These are phyloP conservation scores for Microcera coccophila DNA, from an alignment of 2,329 filamentous ascomycete species.

Conservation along the genomic window DNA sequence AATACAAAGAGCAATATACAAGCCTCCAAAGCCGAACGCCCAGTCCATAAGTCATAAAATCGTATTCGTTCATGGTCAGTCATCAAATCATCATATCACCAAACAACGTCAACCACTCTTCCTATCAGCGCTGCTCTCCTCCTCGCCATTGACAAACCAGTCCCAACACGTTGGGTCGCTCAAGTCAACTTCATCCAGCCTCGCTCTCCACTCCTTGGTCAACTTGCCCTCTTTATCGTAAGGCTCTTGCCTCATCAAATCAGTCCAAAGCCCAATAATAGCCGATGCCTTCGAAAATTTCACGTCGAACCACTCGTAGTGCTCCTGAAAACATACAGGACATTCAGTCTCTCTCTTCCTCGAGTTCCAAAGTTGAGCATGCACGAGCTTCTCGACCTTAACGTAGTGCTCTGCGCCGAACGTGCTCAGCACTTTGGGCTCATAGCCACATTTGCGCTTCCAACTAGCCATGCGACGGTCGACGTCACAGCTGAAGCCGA, in stretches of 20 bases:
- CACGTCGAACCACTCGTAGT: conserved; percentile 30
- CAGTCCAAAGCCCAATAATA: conserved; percentile 24
- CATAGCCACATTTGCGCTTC: conserved; percentile 24
- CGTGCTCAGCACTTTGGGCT: conserved; percentile 12
- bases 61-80: background rate
- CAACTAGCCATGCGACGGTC: conserved; percentile 22
- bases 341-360: conserved; percentile 25
- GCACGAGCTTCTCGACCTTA: conserved; percentile 30
- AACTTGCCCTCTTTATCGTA: conserved; percentile 26
- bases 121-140: conserved; percentile 3
- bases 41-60: background rate
- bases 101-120: background rate
- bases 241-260: conserved; percentile 26
- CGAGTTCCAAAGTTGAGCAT: conserved; percentile 25
- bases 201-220: conserved; percentile 19
- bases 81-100: background rate
- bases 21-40: background rate
- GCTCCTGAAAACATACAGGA: conserved; percentile 17
- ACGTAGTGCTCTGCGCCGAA: conserved; percentile 17
- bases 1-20: background rate
- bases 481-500: conserved; percentile 25
- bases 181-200: conserved; percentile 23
- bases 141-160: conserved; percentile 12
- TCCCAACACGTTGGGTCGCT: conserved; percentile 25
- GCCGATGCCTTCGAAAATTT: conserved; percentile 10